Base-by-base conservation (phyloP, 2,329 filamentous ascomycete species). In the Penicillium griseofulvum region DNA sequence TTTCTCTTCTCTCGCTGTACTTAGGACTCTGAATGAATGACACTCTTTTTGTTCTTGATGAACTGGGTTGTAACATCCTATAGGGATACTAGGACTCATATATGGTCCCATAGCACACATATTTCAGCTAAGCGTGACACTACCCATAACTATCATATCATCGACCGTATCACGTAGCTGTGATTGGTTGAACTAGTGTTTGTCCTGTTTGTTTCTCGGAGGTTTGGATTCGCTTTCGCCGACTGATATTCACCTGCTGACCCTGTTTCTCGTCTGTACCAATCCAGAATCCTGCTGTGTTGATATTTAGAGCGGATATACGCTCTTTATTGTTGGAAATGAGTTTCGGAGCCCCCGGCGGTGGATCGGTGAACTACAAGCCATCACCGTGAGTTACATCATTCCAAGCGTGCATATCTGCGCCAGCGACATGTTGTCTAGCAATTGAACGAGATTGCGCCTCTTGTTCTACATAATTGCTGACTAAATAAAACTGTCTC, bases 331-430 rank as follows among this genome's bases (percentile, higher is more conserved):
- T 34, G 8, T 16, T 45, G 31, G 61, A 34, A 43, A 76, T 76
- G 74, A 71, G 85, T 73, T 90, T 91, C 69, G 89, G 89, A 63
- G 81, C 83, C 60, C 89, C 88, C 28, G 89, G 89, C 61, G 85
- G 86, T 56, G 80, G 83, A 28, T 80, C 83, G 59, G 78, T 83
- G 62, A 81, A 82, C 70, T 76, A 81, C 55, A 90, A 89, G 71
- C 89, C 89, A 50, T 85, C 81, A 22, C 89, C 89, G 84, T 89
- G 77, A 73, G 86, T 52, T 26, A 28, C 5, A 34, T 28, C 8
- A 24, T 26, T 5, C 24, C 5, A 17, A 26, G 5, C 17, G 22
- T 37, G 16, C 17, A 43, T 51, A 45, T 52, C 49, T 54, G 14
- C 37, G 19, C 45, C 52, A 17, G 33, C 45, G n/a, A 28, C 54